A percentile compares a stretch with the other conserved stretches of the same genome.
Conservation (phyloP, 2,329 filamentous ascomycete species). For the Pseudocercospora crystallina region DNA sequence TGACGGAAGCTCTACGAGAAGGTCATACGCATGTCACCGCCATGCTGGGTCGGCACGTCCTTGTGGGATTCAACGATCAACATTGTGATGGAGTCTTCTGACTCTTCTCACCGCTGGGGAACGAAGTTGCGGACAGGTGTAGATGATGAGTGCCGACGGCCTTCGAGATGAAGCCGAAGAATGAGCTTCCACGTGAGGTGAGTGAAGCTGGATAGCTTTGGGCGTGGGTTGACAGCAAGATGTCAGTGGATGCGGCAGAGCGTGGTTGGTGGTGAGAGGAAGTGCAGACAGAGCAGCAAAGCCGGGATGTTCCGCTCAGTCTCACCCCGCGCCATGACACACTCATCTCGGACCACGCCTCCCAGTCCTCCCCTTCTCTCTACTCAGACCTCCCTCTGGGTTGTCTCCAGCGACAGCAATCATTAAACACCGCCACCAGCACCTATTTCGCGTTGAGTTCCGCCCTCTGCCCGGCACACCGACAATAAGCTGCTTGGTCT, state of each 20-base stretch:
- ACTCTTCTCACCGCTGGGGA: not conserved
- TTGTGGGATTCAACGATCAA: conserved; percentile 59
- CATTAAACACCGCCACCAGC: conserved; percentile 9
- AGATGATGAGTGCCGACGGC: not conserved
- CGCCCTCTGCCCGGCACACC: conserved; percentile 10
- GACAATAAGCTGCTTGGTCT: conserved; percentile 5
- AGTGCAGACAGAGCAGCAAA: not conserved
- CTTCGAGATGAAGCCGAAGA: too few species aligned
- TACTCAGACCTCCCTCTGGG: conserved; percentile 13
- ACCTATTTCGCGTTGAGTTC: conserved; percentile 5
- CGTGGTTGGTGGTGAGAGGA: conserved; percentile 1
- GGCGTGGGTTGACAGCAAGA: not conserved
- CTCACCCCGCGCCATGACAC: conserved; percentile 4
- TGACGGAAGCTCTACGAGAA: conserved; percentile 1
- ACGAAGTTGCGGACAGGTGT: not conserved
- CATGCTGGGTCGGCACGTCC: conserved; percentile 60
- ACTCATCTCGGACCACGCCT: conserved; percentile 4
- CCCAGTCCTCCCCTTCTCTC: conserved; percentile 5
- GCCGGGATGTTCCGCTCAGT: conserved; percentile 3
- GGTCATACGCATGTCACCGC: conserved; percentile 58
- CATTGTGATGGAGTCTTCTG: conserved; percentile 43
- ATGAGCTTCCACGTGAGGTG: too few species aligned
- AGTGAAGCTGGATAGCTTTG: too few species aligned
- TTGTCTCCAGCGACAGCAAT: conserved; percentile 8
- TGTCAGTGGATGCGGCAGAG: not conserved